A percentile compares a stretch with the other conserved stretches of the same genome.
Evolutionary conservation across 345 rosid species (phyloP).

Genomic region (Brassica rapa): DNA sequence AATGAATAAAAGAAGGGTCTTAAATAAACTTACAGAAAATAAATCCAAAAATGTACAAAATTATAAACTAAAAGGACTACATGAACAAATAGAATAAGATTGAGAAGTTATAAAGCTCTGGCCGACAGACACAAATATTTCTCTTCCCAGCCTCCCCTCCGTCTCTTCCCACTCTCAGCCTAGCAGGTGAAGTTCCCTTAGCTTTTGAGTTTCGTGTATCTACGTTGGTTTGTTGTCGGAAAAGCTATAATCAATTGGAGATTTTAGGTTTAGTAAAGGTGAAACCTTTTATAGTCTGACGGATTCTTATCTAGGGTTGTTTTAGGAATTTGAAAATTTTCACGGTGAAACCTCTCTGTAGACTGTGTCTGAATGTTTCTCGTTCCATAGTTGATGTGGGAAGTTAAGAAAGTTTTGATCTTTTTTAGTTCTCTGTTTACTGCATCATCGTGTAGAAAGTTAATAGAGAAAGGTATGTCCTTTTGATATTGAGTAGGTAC

Average conservation of each 20-base stretch:
- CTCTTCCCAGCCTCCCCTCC: neutral
- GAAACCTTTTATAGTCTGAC: neutral
- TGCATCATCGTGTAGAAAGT: neutral
- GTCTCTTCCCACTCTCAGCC: neutral
- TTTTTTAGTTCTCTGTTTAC: neutral
- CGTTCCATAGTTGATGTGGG: neutral
- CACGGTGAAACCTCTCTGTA: neutral
- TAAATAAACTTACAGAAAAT: too few species aligned
- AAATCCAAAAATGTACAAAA: too few species aligned
- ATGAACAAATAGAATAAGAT: too few species aligned
- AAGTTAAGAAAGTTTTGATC: constrained; percentile 1
- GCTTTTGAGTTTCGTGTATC: neutral
- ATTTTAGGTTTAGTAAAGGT: neutral
- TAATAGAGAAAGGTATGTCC: neutral
- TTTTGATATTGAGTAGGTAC: too few species aligned
- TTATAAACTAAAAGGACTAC: too few species aligned
- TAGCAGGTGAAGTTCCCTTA: neutral
- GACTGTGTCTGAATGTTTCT: neutral
- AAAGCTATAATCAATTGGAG: neutral
- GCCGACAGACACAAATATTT: neutral
- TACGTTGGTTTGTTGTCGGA: neutral
- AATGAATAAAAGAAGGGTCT: too few species aligned
- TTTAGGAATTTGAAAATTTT: neutral
- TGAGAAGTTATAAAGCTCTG: too few species aligned
- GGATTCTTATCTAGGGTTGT: neutral